Evolutionary conservation across 2,329 filamentous ascomycete genomes (phyloP).

Genomic region (Penicillium italicum): DNA sequence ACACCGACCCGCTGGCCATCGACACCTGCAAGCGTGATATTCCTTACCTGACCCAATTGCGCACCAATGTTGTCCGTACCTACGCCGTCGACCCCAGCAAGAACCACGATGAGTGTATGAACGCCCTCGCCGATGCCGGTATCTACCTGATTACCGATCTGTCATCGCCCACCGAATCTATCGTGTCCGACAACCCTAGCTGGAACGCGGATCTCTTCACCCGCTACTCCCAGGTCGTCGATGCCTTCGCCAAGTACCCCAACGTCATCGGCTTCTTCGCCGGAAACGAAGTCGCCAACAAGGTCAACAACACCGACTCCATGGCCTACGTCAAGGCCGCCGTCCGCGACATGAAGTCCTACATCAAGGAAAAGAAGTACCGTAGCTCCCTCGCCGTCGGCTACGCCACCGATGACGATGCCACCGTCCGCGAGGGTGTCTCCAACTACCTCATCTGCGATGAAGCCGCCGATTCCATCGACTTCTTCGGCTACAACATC

Average conservation of each 20-base stretch:
- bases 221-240: slow-evolving; percentile 81
- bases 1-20: slow-evolving; percentile 75
- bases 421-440: slow-evolving; percentile 73
- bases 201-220: slow-evolving; percentile 77
- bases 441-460: slow-evolving; percentile 96
- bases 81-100: slow-evolving; percentile 81
- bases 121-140: slow-evolving; percentile 71
- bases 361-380: slow-evolving; percentile 78
- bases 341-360: slow-evolving; percentile 90
- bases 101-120: slow-evolving; percentile 83
- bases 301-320: slow-evolving; percentile 79
- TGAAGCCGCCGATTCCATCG: slow-evolving; percentile 62
- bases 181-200: slow-evolving; percentile 72
- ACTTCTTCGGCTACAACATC: slow-evolving; percentile 99
- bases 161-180: slow-evolving; percentile 74
- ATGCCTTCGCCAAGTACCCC: slow-evolving; percentile 74
- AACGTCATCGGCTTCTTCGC: slow-evolving; percentile 98
- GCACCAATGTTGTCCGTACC: slow-evolving; percentile 90
- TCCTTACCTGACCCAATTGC: slow-evolving; percentile 70
- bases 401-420: slow-evolving; percentile 93
- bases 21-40: slow-evolving; percentile 77
- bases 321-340: slow-evolving; percentile 97
- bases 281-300: slow-evolving; percentile 95
- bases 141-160: slow-evolving; percentile 96
- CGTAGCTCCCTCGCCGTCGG: slow-evolving; percentile 75